Evolutionary conservation across 257 asterid genomes (phyloP).

Genomic region (Solanum chmielewskii): DNA sequence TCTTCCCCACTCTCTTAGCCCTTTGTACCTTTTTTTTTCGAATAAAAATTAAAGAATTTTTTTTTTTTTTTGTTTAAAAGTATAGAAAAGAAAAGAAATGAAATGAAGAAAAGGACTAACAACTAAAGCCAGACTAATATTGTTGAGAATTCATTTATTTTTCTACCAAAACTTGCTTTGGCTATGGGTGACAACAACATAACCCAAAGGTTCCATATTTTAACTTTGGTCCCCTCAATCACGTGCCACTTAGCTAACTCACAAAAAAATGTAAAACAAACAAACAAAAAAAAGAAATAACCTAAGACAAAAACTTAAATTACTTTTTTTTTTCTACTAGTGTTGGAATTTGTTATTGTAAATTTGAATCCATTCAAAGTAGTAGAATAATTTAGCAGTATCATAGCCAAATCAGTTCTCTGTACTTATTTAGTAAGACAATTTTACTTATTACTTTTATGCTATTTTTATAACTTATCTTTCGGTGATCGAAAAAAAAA

Average conservation of each 20-base stretch:
- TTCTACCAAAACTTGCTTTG: conserved; percentile 33
- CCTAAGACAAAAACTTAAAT: not conserved
- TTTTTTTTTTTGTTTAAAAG: conserved; percentile 5
- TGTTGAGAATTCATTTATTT: conserved; percentile 17
- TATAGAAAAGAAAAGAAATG: not conserved
- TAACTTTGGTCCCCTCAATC: conserved; percentile 26
- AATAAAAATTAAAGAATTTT: conserved; percentile 10
- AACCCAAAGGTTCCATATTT: conserved; percentile 4
- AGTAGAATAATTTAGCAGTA: not conserved
- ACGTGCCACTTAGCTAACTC: conserved; percentile 33
- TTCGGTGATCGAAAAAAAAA: not conserved
- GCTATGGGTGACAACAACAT: conserved; percentile 37
- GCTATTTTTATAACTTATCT: not conserved
- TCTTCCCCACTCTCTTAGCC: conserved; percentile 42
- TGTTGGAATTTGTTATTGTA: not conserved
- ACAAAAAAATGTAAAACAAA: not conserved
- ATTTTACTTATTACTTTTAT: not conserved
- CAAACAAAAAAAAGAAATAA: not conserved
- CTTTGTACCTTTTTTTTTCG: conserved; percentile 7
- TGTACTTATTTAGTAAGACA: not conserved
- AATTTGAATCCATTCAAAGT: not conserved
- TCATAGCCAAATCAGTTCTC: conserved; percentile 9
- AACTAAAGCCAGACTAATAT: conserved; percentile 22
- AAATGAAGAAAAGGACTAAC: conserved; percentile 1
- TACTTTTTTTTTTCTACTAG: not conserved